Percentiles rank a stretch among this genome's conserved stretches.
These are phyloP conservation scores for Debaryomyces coudertii DNA, from an alignment of 1,139 yeast species.

Conservation along the genomic window DNA sequence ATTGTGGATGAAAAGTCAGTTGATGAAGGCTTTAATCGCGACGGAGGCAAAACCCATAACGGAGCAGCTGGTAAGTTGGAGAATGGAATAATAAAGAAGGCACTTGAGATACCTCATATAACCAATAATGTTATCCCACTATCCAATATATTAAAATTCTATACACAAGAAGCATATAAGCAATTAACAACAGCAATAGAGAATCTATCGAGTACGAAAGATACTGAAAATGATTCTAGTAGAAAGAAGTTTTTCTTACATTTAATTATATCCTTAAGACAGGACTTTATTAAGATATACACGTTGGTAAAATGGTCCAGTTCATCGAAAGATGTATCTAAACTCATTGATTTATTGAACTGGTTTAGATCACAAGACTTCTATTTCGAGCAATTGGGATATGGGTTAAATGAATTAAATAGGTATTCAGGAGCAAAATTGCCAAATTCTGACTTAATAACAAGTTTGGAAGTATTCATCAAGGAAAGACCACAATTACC, in stretches of 20 bases:
- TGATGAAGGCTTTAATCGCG: conserved; percentile 4
- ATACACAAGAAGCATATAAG: conserved; percentile 65
- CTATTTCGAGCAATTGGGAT: conserved; percentile 59
- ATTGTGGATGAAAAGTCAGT: background rate
- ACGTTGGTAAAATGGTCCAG: conserved; percentile 88
- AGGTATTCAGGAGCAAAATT: conserved; percentile 81
- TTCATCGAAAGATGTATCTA: conserved; percentile 68
- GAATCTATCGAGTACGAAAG: conserved; percentile 47
- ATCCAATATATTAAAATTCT: conserved; percentile 57
- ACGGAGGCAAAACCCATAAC: background rate
- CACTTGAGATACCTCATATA: conserved; percentile 70
- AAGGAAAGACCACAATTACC: conserved; percentile 79
- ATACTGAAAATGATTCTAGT: conserved; percentile 53
- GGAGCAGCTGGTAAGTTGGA: conserved; percentile 7
- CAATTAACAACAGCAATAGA: conserved; percentile 66
- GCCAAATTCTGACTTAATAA: conserved; percentile 85
- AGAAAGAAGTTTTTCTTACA: conserved; percentile 72
- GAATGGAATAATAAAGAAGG: conserved; percentile 7
- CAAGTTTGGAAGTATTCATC: conserved; percentile 82
- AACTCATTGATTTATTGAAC: conserved; percentile 79
- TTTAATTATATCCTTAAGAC: conserved; percentile 69
- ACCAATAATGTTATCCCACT: conserved; percentile 71
- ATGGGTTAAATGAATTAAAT: conserved; percentile 59
- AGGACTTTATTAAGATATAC: conserved; percentile 79
- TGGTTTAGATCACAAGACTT: conserved; percentile 82